These are phyloP conservation scores for Apiospora pterosperma DNA, from an alignment of 2,329 filamentous ascomycete genomes.

Conservation along the genomic window DNA sequence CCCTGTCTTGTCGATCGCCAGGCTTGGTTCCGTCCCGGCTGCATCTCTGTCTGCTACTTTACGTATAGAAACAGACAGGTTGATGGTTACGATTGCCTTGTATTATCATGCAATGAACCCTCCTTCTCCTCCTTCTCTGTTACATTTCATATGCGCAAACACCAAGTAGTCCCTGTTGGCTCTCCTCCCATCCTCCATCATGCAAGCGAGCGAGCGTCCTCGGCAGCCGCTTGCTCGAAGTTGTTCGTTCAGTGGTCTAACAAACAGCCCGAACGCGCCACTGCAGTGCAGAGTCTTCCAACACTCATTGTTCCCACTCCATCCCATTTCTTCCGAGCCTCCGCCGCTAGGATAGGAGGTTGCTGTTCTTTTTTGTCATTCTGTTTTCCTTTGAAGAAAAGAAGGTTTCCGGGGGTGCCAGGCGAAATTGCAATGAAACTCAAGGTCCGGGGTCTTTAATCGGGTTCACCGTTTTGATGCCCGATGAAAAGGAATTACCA, in stretches of 20 bases:
- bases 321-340: neutral
- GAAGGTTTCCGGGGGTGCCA: neutral
- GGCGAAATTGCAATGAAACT: slow-evolving; percentile 1
- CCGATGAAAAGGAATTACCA: neutral
- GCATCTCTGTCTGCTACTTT: neutral
- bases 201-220: neutral
- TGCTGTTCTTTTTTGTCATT: neutral
- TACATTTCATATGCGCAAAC: neutral
- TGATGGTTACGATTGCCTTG: neutral
- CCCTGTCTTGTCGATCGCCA: neutral
- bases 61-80: neutral
- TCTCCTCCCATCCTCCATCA: neutral
- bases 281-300: neutral
- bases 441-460: neutral
- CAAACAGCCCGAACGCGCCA: neutral
- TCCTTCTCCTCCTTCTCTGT: neutral
- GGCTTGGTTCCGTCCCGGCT: neutral
- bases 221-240: neutral
- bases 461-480: neutral
- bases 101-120: neutral
- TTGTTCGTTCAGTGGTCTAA: neutral
- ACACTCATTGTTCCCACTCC: neutral
- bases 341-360: neutral
- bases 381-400: neutral
- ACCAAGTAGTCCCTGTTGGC: neutral